A percentile compares a stretch with the other conserved stretches of the same genome.
Conservation (phyloP, 495 filamentous ascomycete species). For the Aspergillus nanangensis region DNA sequence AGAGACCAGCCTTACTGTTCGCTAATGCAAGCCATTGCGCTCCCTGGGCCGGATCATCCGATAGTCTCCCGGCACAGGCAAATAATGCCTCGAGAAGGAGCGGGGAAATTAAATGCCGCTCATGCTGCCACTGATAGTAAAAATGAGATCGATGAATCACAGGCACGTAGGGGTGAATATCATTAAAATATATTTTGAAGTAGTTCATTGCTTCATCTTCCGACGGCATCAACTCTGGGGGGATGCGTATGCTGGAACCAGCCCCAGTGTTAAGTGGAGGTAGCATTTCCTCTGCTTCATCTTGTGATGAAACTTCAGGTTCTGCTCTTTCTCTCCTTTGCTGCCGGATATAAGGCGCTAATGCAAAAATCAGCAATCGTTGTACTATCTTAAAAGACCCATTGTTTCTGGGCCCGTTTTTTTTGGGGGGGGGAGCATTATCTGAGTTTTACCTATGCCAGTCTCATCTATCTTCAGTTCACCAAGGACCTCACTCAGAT, state of each 20-base stretch:
- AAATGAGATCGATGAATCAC: conserved; percentile 81
- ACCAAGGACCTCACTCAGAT: conserved; percentile 76
- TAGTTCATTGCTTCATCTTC: conserved; percentile 79
- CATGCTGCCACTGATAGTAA: conserved; percentile 88
- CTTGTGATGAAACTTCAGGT: conserved; percentile 68
- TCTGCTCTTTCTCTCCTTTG: conserved; percentile 61
- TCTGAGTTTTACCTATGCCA: conserved; percentile 69
- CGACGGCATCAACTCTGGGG: conserved; percentile 88
- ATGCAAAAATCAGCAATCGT: conserved; percentile 16
- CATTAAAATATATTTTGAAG: conserved; percentile 87
- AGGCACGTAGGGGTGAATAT: conserved; percentile 95
- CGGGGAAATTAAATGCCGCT: conserved; percentile 82
- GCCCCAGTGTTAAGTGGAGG: conserved; percentile 63
- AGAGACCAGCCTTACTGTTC: conserved; percentile 66
- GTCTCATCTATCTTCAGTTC: conserved; percentile 83
- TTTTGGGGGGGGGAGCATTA: conserved; percentile 2
- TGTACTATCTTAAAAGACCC: too few species aligned
- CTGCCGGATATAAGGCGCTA: conserved; percentile 82
- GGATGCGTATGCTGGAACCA: conserved; percentile 79
- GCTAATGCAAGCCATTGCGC: conserved; percentile 94
- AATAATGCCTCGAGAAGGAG: conserved; percentile 94
- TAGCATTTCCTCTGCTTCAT: conserved; percentile 68
- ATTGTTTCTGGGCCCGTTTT: too few species aligned
- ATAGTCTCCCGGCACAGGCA: conserved; percentile 79
- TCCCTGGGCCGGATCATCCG: conserved; percentile 77